Evolutionary conservation across 2,329 filamentous ascomycete species (phyloP).

Genomic region (Neofusicoccum cordaticola): DNA sequence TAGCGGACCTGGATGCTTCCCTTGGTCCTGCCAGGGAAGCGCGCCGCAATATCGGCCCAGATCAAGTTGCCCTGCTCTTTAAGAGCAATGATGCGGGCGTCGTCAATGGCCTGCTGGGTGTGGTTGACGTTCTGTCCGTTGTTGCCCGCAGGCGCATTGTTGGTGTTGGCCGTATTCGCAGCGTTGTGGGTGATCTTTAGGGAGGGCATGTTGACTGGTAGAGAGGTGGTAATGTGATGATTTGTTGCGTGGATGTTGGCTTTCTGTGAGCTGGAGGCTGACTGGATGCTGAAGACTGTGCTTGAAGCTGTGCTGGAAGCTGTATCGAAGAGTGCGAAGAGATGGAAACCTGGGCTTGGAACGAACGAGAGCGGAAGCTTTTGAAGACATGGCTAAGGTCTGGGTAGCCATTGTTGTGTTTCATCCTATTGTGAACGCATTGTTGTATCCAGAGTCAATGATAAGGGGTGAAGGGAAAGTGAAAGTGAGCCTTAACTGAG

Average conservation of each 20-base stretch:
- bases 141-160: neutral
- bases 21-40: neutral
- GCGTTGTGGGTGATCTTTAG: neutral
- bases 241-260: neutral
- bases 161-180: neutral
- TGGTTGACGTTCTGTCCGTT: neutral
- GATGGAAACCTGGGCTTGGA: neutral
- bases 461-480: neutral
- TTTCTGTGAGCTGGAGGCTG: neutral
- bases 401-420: neutral
- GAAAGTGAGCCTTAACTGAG: neutral
- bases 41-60: neutral
- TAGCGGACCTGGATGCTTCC: slow-evolving; percentile 12
- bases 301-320: too few relatives aligned
- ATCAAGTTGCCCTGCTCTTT: neutral
- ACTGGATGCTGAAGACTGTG: too few relatives aligned
- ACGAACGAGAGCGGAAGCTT: too few relatives aligned
- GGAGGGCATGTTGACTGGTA: neutral
- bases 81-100: slow-evolving; percentile 7
- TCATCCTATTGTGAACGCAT: neutral
- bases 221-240: neutral
- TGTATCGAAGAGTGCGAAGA: too few relatives aligned
- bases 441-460: neutral
- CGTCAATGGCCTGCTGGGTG: neutral
- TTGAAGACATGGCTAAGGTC: too few relatives aligned